Evolutionary conservation across 257 asterid genomes (phyloP), one percentile per base, ranked within the genome.

Genomic region (Hygrophila difformis): DNA sequence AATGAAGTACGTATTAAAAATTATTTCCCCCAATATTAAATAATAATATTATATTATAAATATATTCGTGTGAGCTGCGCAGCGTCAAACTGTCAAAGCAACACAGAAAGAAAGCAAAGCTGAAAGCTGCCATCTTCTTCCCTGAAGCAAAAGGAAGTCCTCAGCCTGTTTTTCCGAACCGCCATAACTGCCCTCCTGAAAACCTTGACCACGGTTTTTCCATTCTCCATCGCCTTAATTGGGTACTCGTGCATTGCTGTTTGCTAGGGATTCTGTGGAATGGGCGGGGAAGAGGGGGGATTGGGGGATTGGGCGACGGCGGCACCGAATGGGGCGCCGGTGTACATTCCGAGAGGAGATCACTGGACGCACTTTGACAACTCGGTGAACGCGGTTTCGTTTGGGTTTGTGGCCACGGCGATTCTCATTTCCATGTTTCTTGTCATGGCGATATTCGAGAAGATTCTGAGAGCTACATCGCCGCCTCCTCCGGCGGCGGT

Each of bases 331-430:
- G 84, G 73, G 28, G 80, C 91, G 0, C 91, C 94, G 15, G 59
- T 65, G 33, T 66, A 69, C 75, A 33, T 56, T 26, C 78, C 66
- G 62, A 82, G 36, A 56, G 91, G 77, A 24, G 94, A 77, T 38
- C 91, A 87, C 51, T 77, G 84, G 97, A 77, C 87, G 17, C 93
- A 87, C 68, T 87, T 82, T 48, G 97, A 87, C 51, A 87, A 78
- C 72, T 87, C 97, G 2, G 83, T 77, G 1, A 79, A 83, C 33
- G 93, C 97, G 4, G 91, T 87, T 28, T 87, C 97, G 2, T 87
- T 87, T 47, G 97, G 97, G 48, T 87, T 87, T 60, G 94, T 87
- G 0, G 97, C 97, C 44, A 87, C 97, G 48, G 97, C 94, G 16
- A 73, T 87, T 60, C 94, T 87, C 19, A 80, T 87, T 35, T 83